These are phyloP conservation scores for Aureobasidium sp. DNA, from an alignment of 2,329 filamentous ascomycete genomes.

Conservation along the genomic window DNA sequence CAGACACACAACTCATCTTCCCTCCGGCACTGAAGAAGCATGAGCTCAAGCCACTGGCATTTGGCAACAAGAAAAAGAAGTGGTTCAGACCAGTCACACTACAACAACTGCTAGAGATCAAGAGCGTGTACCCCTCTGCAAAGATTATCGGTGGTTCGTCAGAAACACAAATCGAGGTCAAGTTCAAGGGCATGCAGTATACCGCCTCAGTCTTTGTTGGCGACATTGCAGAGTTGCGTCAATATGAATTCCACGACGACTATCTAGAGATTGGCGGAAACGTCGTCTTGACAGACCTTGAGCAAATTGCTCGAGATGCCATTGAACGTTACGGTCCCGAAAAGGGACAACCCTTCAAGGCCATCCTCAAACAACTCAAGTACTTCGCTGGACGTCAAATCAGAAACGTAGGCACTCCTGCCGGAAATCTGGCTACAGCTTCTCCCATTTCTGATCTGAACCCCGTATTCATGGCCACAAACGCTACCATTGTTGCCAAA, in stretches of 20 bases:
- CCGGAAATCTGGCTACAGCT: conserved; percentile 87
- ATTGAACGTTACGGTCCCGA: conserved; percentile 65
- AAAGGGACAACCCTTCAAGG: conserved; percentile 73
- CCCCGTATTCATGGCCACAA: conserved; percentile 82
- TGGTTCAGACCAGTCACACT: conserved; percentile 89
- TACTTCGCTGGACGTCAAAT: conserved; percentile 96
- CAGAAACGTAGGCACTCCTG: conserved; percentile 92
- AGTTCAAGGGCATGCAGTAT: conserved; percentile 93
- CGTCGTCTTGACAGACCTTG: conserved; percentile 83
- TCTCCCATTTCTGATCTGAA: conserved; percentile 96
- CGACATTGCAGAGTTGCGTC: conserved; percentile 80
- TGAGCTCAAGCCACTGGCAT: conserved; percentile 69
- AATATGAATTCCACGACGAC: conserved; percentile 71
- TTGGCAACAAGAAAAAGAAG: conserved; percentile 88
- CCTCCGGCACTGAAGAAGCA: conserved; percentile 78
- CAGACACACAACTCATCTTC: conserved; percentile 91
- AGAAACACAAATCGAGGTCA: conserved; percentile 96
- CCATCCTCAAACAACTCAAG: conserved; percentile 85
- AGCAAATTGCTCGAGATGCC: conserved; percentile 72
- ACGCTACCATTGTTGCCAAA: conserved; percentile 72
- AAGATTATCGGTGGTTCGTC: conserved; percentile 95
- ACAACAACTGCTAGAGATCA: conserved; percentile 84
- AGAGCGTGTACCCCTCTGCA: conserved; percentile 70
- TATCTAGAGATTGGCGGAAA: conserved; percentile 90
- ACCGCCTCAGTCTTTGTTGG: conserved; percentile 84